A percentile compares a stretch with the other conserved stretches of the same genome.
Evolutionary conservation across 2,329 filamentous ascomycete species (phyloP).

Genomic region (Arthrobotrys conoides): DNA sequence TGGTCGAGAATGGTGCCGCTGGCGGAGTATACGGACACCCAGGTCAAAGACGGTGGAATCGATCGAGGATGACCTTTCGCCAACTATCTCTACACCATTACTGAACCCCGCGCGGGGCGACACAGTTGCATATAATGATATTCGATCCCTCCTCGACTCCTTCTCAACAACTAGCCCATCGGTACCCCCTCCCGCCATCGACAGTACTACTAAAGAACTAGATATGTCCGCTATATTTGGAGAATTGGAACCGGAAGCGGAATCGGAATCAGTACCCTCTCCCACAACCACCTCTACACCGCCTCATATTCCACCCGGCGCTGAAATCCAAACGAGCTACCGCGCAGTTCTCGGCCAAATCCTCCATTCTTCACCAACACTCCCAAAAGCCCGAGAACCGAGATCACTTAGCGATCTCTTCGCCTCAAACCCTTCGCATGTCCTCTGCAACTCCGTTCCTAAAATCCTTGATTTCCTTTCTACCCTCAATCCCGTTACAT

Average conservation of each 20-base stretch:
- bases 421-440: constrained; percentile 15
- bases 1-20: constrained; percentile 62
- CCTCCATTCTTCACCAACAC: constrained; percentile 60
- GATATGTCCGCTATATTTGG: not conserved
- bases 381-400: constrained; percentile 36
- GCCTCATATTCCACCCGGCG: constrained; percentile 19
- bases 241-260: not conserved
- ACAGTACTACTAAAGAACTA: not conserved
- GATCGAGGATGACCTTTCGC: constrained; percentile 17
- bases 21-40: constrained; percentile 60
- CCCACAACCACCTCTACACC: not conserved
- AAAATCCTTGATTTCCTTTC: constrained; percentile 51
- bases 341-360: constrained; percentile 54
- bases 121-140: constrained; percentile 35
- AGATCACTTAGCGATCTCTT: constrained; percentile 37
- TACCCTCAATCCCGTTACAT: constrained; percentile 46
- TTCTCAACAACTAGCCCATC: not conserved
- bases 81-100: constrained; percentile 19
- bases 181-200: not conserved
- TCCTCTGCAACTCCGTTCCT: constrained; percentile 61
- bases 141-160: constrained; percentile 43
- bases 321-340: constrained; percentile 46
- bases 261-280: not conserved
- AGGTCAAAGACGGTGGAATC: not conserved
- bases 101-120: constrained; percentile 33